Evolutionary conservation across 305 asterid genomes (phyloP).

Genomic region (Fraxinus velutina): DNA sequence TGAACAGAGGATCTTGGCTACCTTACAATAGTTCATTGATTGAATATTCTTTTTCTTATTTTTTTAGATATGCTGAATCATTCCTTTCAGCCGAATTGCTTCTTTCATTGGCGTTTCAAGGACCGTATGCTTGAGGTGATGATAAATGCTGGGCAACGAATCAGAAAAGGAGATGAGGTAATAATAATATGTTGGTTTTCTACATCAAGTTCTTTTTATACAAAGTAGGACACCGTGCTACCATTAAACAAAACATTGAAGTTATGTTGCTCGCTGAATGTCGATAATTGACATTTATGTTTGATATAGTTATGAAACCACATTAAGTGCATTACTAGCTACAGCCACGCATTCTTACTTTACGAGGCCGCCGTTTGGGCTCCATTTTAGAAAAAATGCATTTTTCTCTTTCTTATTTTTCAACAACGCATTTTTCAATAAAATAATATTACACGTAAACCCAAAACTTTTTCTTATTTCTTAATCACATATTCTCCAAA

Average conservation of each 20-base stretch:
- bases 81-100: constrained; percentile 90
- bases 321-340: background rate
- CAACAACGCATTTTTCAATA: background rate
- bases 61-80: constrained; percentile 88
- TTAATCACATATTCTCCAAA: background rate
- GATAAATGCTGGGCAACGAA: constrained; percentile 86
- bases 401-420: background rate
- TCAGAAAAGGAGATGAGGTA: constrained; percentile 97
- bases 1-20: constrained; percentile 21
- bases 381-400: background rate
- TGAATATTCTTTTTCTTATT: constrained; percentile 25
- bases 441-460: background rate
- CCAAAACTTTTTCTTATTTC: background rate
- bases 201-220: constrained; percentile 1
- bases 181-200: constrained; percentile 11
- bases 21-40: constrained; percentile 16
- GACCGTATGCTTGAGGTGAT: constrained; percentile 98
- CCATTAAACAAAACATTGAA: background rate
- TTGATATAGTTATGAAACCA: constrained; percentile 15
- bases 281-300: background rate
- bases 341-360: background rate
- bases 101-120: constrained; percentile 98
- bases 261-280: background rate
- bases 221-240: background rate
- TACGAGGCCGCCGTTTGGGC: background rate